Conservation (phyloP, 2,329 filamentous ascomycete species). For the Cladophialophora bantiana region DNA sequence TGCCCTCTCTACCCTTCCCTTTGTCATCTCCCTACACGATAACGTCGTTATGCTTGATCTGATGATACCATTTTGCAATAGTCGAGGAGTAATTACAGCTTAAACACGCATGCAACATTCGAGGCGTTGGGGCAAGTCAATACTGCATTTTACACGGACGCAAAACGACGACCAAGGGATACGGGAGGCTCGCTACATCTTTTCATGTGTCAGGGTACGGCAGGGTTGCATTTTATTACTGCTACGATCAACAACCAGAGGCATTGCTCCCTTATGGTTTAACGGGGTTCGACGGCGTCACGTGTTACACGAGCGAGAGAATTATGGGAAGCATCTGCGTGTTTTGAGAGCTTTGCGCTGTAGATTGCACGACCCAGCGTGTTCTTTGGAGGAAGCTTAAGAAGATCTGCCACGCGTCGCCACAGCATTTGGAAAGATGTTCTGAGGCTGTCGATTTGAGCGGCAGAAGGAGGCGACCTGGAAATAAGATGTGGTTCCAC, state of each 20-base stretch:
- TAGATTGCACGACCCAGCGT: background rate
- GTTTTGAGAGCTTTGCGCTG: background rate
- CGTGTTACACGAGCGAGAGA: background rate
- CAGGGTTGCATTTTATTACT: background rate
- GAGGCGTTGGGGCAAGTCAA: slow-evolving; percentile 19
- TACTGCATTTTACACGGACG: slow-evolving; percentile 15
- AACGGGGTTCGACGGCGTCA: background rate
- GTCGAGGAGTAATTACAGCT: slow-evolving; percentile 19
- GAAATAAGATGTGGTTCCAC: background rate
- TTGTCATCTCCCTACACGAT: slow-evolving; percentile 16
- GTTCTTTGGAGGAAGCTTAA: background rate
- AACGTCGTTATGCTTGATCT: slow-evolving; percentile 29
- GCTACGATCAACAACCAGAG: background rate
- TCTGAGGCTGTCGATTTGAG: background rate
- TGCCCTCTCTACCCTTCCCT: background rate
- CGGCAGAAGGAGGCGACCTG: background rate
- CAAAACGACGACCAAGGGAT: background rate
- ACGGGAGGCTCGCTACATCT: slow-evolving; percentile 9
- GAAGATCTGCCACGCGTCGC: background rate
- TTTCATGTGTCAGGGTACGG: background rate
- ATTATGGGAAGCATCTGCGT: slow-evolving; percentile 3
- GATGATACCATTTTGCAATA: slow-evolving; percentile 31
- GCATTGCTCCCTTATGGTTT: background rate
- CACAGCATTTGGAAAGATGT: slow-evolving; percentile 1
- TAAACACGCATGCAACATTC: slow-evolving; percentile 22